phyloP scores from a whole-genome alignment of 208 protist genomes.

The Angomonas deanei region DNA sequence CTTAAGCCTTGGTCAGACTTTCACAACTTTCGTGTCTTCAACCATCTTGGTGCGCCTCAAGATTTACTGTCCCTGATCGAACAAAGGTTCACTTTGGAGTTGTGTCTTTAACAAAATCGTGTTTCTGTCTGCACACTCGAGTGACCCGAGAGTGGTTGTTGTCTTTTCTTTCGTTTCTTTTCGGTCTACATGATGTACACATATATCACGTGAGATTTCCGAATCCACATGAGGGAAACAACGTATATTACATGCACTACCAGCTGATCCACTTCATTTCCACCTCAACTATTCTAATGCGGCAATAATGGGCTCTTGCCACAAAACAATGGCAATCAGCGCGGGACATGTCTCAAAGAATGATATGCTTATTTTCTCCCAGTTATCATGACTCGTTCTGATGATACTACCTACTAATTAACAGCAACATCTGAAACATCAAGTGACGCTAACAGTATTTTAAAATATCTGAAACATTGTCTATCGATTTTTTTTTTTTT shows the following conservation, averaged over 20 bases:
- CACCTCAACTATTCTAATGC: too few species aligned
- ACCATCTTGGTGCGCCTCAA: not conserved
- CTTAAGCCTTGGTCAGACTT: not conserved
- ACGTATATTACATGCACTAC: too few species aligned
- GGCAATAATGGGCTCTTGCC: too few species aligned
- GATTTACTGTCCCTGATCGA: not conserved
- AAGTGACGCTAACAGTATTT: not conserved
- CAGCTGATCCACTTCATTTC: too few species aligned
- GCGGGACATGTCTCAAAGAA: too few species aligned
- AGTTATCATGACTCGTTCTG: too few species aligned
- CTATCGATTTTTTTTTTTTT: too few species aligned
- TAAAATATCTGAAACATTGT: not conserved
- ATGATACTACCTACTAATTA: not conserved
- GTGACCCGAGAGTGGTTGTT: not conserved
- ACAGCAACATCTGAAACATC: not conserved
- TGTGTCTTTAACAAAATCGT: not conserved
- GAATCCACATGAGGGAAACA: too few species aligned
- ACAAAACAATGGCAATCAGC: too few species aligned
- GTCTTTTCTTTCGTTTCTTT: not conserved
- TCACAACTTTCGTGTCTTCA: not conserved
- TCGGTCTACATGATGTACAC: not conserved
- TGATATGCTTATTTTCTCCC: too few species aligned
- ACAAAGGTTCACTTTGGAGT: not conserved
- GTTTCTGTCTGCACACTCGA: not conserved
- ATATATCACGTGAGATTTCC: too few species aligned